Conservation (phyloP, 192 early-diverging fungal species). For the Radiomyces spectabilis region DNA sequence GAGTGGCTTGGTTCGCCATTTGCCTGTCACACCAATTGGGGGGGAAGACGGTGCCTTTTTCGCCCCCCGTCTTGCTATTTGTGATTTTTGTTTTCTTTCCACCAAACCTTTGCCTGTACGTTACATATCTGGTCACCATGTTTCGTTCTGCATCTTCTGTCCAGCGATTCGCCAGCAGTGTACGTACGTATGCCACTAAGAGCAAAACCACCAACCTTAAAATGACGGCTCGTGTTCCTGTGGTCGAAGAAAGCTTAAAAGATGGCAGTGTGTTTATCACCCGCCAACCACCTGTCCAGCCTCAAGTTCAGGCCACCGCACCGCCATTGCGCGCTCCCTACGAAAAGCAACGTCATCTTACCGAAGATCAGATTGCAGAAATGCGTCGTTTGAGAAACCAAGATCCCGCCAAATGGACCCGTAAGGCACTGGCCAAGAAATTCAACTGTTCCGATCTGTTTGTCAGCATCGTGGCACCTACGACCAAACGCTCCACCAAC, state of each 20-base stretch:
- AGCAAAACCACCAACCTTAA: conserved; percentile 25
- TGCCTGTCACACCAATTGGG: no score
- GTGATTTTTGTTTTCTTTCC: no score
- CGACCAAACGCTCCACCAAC: background rate
- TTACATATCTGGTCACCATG: no score
- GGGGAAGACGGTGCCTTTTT: no score
- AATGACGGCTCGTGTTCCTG: conserved; percentile 17
- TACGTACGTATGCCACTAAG: conserved; percentile 26
- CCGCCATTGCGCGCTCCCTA: conserved; percentile 3
- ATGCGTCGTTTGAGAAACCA: conserved; percentile 21
- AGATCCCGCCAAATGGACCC: conserved; percentile 30
- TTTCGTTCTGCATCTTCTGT: background rate
- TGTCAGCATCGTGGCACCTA: conserved; percentile 25
- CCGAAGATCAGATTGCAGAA: conserved; percentile 20
- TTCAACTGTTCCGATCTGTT: conserved; percentile 32
- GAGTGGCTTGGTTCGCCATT: no score
- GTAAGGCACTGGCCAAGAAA: conserved; percentile 25
- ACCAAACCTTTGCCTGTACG: no score
- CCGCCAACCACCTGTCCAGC: conserved; percentile 15
- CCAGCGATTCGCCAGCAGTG: background rate
- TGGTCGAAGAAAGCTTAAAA: conserved; percentile 2
- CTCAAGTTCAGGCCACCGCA: conserved; percentile 1
- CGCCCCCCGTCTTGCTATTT: no score
- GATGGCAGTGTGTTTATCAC: conserved; percentile 16
- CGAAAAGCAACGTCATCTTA: background rate